Evolutionary conservation across 805 yeast species (phyloP), one percentile per base, ranked within the genome.

Genomic region (Peterozyma toletana): DNA sequence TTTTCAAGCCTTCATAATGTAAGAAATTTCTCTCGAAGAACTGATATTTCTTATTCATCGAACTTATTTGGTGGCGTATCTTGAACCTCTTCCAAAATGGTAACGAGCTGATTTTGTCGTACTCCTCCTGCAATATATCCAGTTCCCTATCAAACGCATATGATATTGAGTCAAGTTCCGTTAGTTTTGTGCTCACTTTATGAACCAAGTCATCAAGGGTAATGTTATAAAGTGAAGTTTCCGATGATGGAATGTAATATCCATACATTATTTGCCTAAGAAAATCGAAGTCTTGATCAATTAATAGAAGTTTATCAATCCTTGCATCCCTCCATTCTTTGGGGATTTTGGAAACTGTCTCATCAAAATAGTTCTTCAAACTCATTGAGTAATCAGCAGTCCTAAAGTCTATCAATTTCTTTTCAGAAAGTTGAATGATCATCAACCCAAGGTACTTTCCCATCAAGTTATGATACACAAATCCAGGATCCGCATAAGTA

Each of bases 401-500:
- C 37, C 70, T 62, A 51, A 77, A 68, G 13, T 58, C 60, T 16
- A 78, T 52, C 3, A 78, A 63, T 47, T 72, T 73, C 5, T 60
- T 54, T 48, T 78, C 85, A 17, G 74, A 51, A 13, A 84, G 49
- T 33, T 71, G 63, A 15, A 80, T 50, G 2, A 75, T 62, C 3
- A 75, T 39, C 18, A 76, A 54, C 2, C 86, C 84, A 47, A 78
- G 55, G 41, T 66, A 68, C 55, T 78, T 73, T 13, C 82, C 71
- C 55, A 75, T 57, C 4, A 79, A 58, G 42, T 77, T 76, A 59
- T 84, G 90, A 49, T 60, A 70, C 35, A 66, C 66, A 63, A 79
- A 82, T 0, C 73, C 79, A 11, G 83, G 81, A 55, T 83, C 90
- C 29, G 77, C 84, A 56, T 59, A 72, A 5, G 61, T 66, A 33